Evolutionary conservation across 768 basidiomycete species (phyloP).

Genomic region (Mycena rebaudengoi): DNA sequence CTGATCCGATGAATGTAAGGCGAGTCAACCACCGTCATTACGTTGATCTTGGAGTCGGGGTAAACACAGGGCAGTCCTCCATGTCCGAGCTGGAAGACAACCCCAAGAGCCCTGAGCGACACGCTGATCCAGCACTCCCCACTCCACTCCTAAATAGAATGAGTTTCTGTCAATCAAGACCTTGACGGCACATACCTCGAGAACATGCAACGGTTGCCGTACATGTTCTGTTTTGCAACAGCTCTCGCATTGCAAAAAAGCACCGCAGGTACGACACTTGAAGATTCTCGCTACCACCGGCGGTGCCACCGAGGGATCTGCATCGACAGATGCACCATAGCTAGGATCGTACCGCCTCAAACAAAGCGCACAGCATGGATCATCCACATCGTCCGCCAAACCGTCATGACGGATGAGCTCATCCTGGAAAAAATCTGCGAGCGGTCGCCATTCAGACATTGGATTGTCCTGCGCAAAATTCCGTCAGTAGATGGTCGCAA

Average conservation of each 20-base stretch:
- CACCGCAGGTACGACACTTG: conserved; percentile 8
- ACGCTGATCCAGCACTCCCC: conserved; percentile 13
- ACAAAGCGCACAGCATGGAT: background rate
- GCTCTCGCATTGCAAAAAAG: conserved; percentile 7
- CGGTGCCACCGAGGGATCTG: background rate
- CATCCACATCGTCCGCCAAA: background rate
- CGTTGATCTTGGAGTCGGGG: background rate
- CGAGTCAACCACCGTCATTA: conserved; percentile 15
- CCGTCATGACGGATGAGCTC: conserved; percentile 3
- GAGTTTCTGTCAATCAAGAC: background rate
- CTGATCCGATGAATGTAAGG: conserved; percentile 7
- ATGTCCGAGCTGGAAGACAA: conserved; percentile 26
- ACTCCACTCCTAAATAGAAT: conserved; percentile 16
- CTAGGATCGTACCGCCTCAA: too few species aligned
- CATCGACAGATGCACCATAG: background rate
- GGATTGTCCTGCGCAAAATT: background rate
- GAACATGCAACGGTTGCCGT: background rate
- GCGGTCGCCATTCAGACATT: background rate
- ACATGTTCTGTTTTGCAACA: background rate
- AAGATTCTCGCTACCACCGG: too few species aligned
- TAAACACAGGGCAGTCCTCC: background rate
- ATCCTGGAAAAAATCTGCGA: background rate
- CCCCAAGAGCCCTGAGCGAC: conserved; percentile 5
- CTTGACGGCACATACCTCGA: background rate
- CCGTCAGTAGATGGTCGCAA: too few species aligned